phyloP scores from a whole-genome alignment of 345 rosid species.

The Trapa bicornis region DNA sequence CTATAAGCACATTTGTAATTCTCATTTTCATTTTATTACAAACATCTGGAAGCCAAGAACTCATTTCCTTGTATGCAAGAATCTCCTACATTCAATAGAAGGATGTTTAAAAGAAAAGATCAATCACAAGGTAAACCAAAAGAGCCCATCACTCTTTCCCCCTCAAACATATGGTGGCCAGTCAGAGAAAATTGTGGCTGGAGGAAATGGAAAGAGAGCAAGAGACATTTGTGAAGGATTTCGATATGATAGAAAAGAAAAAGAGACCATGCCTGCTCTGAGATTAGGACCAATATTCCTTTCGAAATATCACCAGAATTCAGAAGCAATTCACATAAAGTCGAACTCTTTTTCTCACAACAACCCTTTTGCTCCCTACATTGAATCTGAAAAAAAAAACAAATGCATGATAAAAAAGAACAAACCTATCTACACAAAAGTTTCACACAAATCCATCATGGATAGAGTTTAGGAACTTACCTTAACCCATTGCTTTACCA shows the following conservation, averaged over 20 bases:
- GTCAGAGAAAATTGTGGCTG: background rate
- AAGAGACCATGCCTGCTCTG: slow-evolving; percentile 64
- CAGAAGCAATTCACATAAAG: slow-evolving; percentile 38
- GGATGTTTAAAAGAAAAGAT: background rate
- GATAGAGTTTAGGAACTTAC: slow-evolving; percentile 24
- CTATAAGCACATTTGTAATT: slow-evolving; percentile 43
- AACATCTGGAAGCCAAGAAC: slow-evolving; percentile 31
- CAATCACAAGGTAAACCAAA: background rate
- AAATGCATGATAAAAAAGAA: slow-evolving; percentile 24
- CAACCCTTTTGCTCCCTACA: slow-evolving; percentile 28
- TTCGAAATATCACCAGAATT: slow-evolving; percentile 33
- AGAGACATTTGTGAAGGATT: background rate
- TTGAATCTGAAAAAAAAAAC: slow-evolving; percentile 38
- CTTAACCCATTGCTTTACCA: slow-evolving; percentile 94
- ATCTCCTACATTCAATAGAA: slow-evolving; percentile 48
- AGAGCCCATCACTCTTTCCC: background rate
- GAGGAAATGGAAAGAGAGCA: background rate
- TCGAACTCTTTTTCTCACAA: slow-evolving; percentile 24
- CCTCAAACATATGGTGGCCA: background rate
- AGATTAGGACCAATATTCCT: slow-evolving; percentile 36
- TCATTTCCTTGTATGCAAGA: slow-evolving; percentile 49
- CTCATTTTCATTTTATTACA: slow-evolving; percentile 43
- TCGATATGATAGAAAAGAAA: background rate
- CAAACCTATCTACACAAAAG: background rate
- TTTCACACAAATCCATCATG: slow-evolving; percentile 2